These are phyloP conservation scores for Teunomyces pallodes DNA, from an alignment of 805 yeast species.

Conservation along the genomic window DNA sequence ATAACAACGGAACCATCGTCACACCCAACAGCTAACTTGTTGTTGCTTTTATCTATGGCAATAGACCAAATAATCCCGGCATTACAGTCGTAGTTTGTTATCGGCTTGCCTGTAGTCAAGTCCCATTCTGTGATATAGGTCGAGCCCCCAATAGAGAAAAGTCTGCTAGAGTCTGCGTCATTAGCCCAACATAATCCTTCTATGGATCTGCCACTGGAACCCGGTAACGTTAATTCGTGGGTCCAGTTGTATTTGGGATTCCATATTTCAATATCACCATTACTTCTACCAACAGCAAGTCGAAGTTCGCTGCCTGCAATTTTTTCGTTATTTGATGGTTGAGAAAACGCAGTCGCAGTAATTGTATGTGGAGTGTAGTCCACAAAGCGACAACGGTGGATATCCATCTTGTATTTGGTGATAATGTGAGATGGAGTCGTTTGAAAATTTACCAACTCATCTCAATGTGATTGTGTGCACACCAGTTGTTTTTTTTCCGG, in stretches of 20 bases:
- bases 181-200: constrained; percentile 86
- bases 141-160: constrained; percentile 94
- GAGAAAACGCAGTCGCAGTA: constrained; percentile 78
- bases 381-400: constrained; percentile 90
- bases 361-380: constrained; percentile 84
- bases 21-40: constrained; percentile 82
- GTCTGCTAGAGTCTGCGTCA: constrained; percentile 52
- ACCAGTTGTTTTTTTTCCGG: not conserved
- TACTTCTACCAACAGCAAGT: constrained; percentile 86
- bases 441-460: constrained; percentile 10
- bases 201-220: constrained; percentile 79
- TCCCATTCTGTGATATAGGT: constrained; percentile 93
- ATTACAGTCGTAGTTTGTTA: constrained; percentile 78
- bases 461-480: constrained; percentile 1
- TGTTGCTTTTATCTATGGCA: constrained; percentile 58
- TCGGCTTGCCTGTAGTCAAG: constrained; percentile 66
- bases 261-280: constrained; percentile 97
- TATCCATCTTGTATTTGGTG: constrained; percentile 47
- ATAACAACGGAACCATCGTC: constrained; percentile 91
- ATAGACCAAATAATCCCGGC: constrained; percentile 94
- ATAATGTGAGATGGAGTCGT: constrained; percentile 1
- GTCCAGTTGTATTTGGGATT: constrained; percentile 81
- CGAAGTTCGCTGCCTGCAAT: constrained; percentile 53
- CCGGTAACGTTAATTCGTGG: constrained; percentile 68
- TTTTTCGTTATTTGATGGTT: constrained; percentile 42